These are phyloP conservation scores for Leishmania tropica DNA, from an alignment of 208 protist species.

Conservation along the genomic window DNA sequence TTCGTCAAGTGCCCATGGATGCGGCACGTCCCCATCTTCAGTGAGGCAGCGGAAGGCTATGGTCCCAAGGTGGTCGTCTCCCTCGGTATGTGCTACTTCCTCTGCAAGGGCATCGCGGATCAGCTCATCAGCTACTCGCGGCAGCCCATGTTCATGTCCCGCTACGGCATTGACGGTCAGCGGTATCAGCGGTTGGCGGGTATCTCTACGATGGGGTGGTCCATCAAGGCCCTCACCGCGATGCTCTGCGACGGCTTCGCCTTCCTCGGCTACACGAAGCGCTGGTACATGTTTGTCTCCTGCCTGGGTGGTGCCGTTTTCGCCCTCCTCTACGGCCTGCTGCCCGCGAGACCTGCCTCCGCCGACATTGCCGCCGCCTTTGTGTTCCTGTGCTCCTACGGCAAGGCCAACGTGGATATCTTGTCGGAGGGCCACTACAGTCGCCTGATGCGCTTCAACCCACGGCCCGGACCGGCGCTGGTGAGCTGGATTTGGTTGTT, in stretches of 20 bases:
- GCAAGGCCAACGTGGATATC: conserved; percentile 77
- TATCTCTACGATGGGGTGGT: conserved; percentile 60
- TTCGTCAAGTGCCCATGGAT: conserved; percentile 40
- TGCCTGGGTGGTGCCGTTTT: conserved; percentile 46
- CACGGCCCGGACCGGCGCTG: conserved; percentile 47
- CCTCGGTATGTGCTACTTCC: conserved; percentile 50
- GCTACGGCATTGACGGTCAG: conserved; percentile 35
- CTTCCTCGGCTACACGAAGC: conserved; percentile 76
- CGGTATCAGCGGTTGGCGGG: conserved; percentile 57
- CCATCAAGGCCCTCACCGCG: conserved; percentile 71
- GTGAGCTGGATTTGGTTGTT: conserved; percentile 77
- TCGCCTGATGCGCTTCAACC: conserved; percentile 53
- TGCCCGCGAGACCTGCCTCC: conserved; percentile 40
- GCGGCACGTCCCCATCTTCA: conserved; percentile 46
- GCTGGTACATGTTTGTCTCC: conserved; percentile 69
- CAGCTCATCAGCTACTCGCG: conserved; percentile 42
- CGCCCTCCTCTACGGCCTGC: conserved; percentile 47
- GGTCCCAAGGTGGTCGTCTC: conserved; percentile 38
- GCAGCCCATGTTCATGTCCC: conserved; percentile 54
- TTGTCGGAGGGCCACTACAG: conserved; percentile 83
- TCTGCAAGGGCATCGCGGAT: conserved; percentile 60
- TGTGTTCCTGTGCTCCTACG: conserved; percentile 55
- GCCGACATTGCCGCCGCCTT: conserved; percentile 46
- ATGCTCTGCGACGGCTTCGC: conserved; percentile 67
- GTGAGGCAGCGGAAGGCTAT: conserved; percentile 41